These are phyloP conservation scores for Otatea glauca DNA, from an alignment of 176 grass and related monocot genomes.

Conservation along the genomic window DNA sequence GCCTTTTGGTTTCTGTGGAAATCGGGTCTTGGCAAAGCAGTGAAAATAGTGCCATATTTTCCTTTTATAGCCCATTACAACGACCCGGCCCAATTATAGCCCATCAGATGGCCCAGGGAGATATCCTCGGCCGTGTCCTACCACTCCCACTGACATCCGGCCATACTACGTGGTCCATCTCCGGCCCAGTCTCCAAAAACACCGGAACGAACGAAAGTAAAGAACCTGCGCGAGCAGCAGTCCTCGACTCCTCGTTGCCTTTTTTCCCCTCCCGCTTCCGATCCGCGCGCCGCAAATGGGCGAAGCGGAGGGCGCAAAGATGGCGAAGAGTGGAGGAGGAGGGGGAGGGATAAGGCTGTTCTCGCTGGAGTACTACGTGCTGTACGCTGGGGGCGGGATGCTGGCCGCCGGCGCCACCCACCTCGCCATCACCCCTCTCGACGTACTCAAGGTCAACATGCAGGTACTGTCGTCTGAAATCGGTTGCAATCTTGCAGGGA, in stretches of 20 bases:
- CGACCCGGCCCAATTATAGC: background rate
- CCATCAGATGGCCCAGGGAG: background rate
- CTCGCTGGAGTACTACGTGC: conserved; percentile 90
- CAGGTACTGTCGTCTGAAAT: conserved; percentile 43
- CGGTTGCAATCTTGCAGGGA: background rate
- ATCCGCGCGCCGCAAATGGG: conserved; percentile 42
- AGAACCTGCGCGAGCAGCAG: background rate
- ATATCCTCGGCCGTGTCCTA: background rate
- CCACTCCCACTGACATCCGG: background rate
- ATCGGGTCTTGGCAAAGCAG: background rate
- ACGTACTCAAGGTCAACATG: conserved; percentile 99
- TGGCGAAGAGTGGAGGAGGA: conserved; percentile 2
- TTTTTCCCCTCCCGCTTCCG: background rate
- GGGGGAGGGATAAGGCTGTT: conserved; percentile 62
- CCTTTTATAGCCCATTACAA: too few species aligned
- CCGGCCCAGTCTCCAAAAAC: conserved; percentile 54
- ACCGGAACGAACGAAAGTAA: conserved; percentile 24
- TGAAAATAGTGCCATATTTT: background rate
- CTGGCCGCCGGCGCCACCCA: conserved; percentile 85
- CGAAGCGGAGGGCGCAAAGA: conserved; percentile 39
- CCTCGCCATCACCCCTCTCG: conserved; percentile 91
- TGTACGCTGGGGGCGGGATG: conserved; percentile 90
- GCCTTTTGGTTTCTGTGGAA: background rate
- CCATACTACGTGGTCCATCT: conserved; percentile 61
- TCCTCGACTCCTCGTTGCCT: background rate